These are phyloP conservation scores for Melampsora larici-populina DNA, from an alignment of 1,284 basidiomycete species.

Conservation along the genomic window DNA sequence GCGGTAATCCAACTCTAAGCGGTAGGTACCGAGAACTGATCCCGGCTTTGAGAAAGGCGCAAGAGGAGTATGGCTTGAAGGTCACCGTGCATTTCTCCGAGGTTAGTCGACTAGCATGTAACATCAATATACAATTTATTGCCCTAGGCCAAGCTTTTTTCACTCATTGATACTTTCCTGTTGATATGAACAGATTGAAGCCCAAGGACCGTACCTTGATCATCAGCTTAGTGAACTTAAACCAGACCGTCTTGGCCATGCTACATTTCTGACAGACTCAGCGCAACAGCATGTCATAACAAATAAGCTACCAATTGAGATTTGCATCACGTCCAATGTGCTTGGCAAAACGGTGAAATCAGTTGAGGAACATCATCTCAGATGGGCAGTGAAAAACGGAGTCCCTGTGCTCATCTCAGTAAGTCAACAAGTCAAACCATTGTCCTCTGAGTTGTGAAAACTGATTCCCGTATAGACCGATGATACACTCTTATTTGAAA, in stretches of 20 bases:
- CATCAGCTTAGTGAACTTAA: constrained; percentile 8
- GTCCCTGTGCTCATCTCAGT: constrained; percentile 40
- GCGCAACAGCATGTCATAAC: constrained; percentile 2
- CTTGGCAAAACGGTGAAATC: constrained; percentile 5
- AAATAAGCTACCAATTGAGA: constrained; percentile 30
- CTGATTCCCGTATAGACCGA: constrained; percentile 15
- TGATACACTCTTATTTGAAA: constrained; percentile 30
- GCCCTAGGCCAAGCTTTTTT: neutral
- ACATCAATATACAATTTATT: neutral
- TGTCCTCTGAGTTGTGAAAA: neutral
- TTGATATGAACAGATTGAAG: neutral
- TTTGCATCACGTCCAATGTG: constrained; percentile 32
- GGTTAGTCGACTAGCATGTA: neutral
- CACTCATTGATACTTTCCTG: neutral
- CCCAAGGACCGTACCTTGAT: constrained; percentile 12
- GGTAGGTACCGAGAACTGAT: neutral
- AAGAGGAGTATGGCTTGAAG: neutral
- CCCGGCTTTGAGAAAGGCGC: constrained; percentile 1
- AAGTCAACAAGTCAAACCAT: neutral
- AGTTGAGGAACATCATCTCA: constrained; percentile 28
- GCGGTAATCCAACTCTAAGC: constrained; percentile 13
- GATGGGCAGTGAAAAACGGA: constrained; percentile 23
- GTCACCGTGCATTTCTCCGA: constrained; percentile 37
- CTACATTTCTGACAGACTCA: constrained; percentile 17
- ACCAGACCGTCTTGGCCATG: constrained; percentile 36